Percentiles rank a stretch among this genome's conserved stretches.
Conservation (phyloP, 148 eudicot genomes). For the Rheum nobile region DNA sequence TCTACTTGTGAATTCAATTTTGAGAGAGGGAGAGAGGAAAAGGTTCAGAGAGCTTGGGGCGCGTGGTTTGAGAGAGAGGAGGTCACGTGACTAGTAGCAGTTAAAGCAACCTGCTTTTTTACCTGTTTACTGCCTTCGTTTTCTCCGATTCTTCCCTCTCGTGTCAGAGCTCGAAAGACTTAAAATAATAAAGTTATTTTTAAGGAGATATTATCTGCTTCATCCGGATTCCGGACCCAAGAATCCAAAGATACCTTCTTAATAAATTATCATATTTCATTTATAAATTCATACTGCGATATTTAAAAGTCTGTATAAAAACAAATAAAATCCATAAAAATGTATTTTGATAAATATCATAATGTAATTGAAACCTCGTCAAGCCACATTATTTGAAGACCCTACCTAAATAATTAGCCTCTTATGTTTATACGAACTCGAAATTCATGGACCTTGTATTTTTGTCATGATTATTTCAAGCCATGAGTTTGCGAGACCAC, state of each 20-base stretch:
- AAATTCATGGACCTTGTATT: neutral
- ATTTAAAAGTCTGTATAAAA: too few relatives aligned
- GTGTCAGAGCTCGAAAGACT: neutral
- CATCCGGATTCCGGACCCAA: too few relatives aligned
- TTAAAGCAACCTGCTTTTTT: slow-evolving; percentile 1
- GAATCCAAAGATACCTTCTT: too few relatives aligned
- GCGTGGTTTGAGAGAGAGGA: slow-evolving; percentile 19
- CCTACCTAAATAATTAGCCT: neutral
- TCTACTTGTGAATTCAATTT: neutral
- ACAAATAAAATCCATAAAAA: too few relatives aligned
- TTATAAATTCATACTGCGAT: too few relatives aligned
- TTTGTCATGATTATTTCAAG: neutral
- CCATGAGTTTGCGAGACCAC: too few relatives aligned
- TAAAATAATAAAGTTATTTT: neutral
- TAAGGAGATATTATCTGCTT: neutral
- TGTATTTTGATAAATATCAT: too few relatives aligned
- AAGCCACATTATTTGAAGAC: neutral
- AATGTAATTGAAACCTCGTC: neutral
- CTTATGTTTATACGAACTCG: neutral
- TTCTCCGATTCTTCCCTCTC: neutral
- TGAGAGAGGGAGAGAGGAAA: slow-evolving; percentile 8
- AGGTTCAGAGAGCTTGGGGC: neutral
- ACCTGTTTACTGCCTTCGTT: neutral
- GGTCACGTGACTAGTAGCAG: slow-evolving; percentile 20
- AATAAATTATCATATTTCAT: too few relatives aligned